phyloP scores from a whole-genome alignment of 495 filamentous ascomycete genomes.

The Amniculicola lignicola region DNA sequence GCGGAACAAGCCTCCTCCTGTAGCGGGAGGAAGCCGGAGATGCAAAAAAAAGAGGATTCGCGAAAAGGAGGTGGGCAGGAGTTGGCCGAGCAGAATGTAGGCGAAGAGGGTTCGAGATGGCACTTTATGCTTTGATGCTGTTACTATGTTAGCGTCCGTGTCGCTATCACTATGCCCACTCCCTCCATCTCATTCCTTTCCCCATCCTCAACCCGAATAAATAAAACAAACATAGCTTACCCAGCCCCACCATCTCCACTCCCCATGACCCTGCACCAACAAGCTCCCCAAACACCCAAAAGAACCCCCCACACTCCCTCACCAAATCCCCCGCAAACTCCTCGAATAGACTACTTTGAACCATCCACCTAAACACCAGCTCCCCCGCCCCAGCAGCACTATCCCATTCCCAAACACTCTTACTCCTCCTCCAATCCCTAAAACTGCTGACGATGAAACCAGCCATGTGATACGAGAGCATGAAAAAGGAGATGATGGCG shows the following conservation, averaged over 20 bases:
- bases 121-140: conserved; percentile 1
- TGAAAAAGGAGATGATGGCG: conserved; percentile 14
- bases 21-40: conserved; percentile 5
- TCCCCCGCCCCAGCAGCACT: not conserved
- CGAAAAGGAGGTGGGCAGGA: conserved; percentile 14
- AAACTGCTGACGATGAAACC: conserved; percentile 12
- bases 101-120: not conserved
- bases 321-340: conserved; percentile 20
- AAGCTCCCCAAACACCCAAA: conserved; percentile 12
- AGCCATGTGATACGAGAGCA: conserved; percentile 25
- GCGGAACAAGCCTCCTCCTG: too few species aligned
- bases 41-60: conserved; percentile 9
- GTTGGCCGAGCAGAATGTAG: conserved; percentile 11
- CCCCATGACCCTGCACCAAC: conserved; percentile 21
- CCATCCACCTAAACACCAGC: conserved; percentile 13
- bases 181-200: not conserved
- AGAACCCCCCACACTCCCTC: conserved; percentile 8
- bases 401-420: not conserved
- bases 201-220: not conserved
- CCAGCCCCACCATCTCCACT: conserved; percentile 8
- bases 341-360: conserved; percentile 9
- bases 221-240: not conserved
- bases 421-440: not conserved
- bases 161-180: not conserved
- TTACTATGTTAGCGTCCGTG: not conserved